Conservation (phyloP, 2,329 filamentous ascomycete genomes). For the Sporothrix pseudoabietina region DNA sequence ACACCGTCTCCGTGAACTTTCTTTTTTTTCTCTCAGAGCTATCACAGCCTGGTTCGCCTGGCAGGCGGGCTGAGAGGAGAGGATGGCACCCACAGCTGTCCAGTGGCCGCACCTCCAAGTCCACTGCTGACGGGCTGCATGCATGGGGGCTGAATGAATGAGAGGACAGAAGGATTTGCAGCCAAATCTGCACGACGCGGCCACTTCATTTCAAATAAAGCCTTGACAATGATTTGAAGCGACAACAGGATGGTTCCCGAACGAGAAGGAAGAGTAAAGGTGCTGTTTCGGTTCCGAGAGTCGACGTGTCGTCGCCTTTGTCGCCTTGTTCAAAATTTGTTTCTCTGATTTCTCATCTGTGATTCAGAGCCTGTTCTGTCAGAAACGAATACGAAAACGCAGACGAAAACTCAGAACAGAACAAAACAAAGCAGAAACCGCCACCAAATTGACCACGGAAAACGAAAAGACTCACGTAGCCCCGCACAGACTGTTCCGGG, state of each 20-base stretch:
- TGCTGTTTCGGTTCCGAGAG: background rate
- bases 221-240: background rate
- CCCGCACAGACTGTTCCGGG: background rate
- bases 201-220: constrained; percentile 20
- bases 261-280: background rate
- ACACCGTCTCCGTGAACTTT: background rate
- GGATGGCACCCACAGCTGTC: background rate
- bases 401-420: background rate
- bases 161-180: background rate
- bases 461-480: background rate
- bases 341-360: background rate
- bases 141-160: background rate
- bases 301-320: background rate
- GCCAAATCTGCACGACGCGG: constrained; percentile 13
- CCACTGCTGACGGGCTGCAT: constrained; percentile 6
- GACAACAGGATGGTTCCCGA: background rate
- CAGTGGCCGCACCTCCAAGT: background rate
- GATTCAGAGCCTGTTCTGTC: background rate
- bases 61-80: background rate
- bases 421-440: background rate
- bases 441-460: background rate
- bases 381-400: background rate
- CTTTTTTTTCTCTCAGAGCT: background rate
- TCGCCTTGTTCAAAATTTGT: background rate
- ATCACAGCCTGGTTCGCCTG: background rate